Evolutionary conservation across 805 yeast genomes (phyloP).

Genomic region (Candida adriatica): DNA sequence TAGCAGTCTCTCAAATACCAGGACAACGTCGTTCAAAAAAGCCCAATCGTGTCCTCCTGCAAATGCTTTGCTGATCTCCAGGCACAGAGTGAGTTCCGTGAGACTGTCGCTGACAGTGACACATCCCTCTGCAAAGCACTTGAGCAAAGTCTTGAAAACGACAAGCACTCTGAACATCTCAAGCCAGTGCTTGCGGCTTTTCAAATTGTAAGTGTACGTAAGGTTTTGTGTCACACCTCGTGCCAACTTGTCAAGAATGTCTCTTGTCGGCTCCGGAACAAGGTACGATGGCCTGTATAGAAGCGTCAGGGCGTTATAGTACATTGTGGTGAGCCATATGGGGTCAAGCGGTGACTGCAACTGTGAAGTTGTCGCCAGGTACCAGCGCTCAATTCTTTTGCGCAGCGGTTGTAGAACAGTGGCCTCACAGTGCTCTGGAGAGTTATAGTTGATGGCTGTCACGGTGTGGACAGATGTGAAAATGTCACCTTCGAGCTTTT

Average conservation of each 20-base stretch:
- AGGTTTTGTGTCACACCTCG: slow-evolving; percentile 39
- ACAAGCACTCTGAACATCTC: slow-evolving; percentile 42
- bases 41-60: slow-evolving; percentile 34
- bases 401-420: slow-evolving; percentile 11
- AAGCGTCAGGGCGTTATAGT: slow-evolving; percentile 39
- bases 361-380: slow-evolving; percentile 19
- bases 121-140: slow-evolving; percentile 41
- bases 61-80: slow-evolving; percentile 41
- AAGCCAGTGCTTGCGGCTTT: slow-evolving; percentile 34
- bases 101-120: slow-evolving; percentile 40
- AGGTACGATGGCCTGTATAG: slow-evolving; percentile 44
- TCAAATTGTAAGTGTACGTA: slow-evolving; percentile 39
- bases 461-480: slow-evolving; percentile 41
- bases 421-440: slow-evolving; percentile 7
- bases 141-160: slow-evolving; percentile 40
- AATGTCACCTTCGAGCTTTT: slow-evolving; percentile 42
- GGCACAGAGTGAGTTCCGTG: slow-evolving; percentile 41
- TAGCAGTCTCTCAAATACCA: slow-evolving; percentile 39
- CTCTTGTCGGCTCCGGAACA: slow-evolving; percentile 36
- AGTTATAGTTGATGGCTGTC: slow-evolving; percentile 28
- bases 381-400: slow-evolving; percentile 30
- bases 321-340: slow-evolving; percentile 34
- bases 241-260: slow-evolving; percentile 35
- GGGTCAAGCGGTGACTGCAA: slow-evolving; percentile 2
- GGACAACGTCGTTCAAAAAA: slow-evolving; percentile 39